Evolutionary conservation across 2,329 filamentous ascomycete species (phyloP), one percentile per base, ranked within the genome.

Genomic region (Grosmannia clavigera): DNA sequence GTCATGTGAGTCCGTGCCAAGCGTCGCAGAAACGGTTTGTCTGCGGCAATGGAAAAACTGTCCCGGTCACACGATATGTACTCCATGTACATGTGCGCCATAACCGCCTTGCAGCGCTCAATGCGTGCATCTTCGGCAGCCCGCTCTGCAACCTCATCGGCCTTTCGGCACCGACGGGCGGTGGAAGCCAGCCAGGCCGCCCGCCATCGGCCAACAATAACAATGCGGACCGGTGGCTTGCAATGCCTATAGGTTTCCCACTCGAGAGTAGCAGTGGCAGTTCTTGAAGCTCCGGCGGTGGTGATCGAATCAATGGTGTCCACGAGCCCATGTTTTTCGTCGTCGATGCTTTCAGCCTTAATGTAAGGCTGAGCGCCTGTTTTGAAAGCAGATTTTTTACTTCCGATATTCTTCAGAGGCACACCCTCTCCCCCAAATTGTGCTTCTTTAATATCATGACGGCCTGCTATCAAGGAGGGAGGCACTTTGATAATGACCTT

Each of bases 121-220:
- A 53, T 31, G 5, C 12, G 51, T 10, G 12, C 27, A 5, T 14
- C 16, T 31, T 53, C 51, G 14, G 51, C 29, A 6, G 22, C 46
- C 9, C 46, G 46, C 46, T 22, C 5, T n/a, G 46, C 46, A n/a
- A 22, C 25, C 19, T 35, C 53, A 1, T 38, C 33, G 7, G 19
- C 19, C 33, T 38, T 19, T 19, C 35, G 54, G 22, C 5, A n/a
- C 33, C 16, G 33, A 22, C 54, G 54, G 11, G 54, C 54, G 0
- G 14, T 14, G 22, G 57, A 35, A 5, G 31, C 48, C 3, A 58
- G 29, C 57, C 57, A 52, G 46, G 22, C 9, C 11, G 3, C 31
- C 7, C 57, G 57, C 57, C 46, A 58, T 6, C 40, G 12, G 46
- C 57, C 57, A 31, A 58, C 57, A 19, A 58, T 40, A 33, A 58